Conservation (phyloP, 306 rosid species). For the Coriaria nepalensis region DNA sequence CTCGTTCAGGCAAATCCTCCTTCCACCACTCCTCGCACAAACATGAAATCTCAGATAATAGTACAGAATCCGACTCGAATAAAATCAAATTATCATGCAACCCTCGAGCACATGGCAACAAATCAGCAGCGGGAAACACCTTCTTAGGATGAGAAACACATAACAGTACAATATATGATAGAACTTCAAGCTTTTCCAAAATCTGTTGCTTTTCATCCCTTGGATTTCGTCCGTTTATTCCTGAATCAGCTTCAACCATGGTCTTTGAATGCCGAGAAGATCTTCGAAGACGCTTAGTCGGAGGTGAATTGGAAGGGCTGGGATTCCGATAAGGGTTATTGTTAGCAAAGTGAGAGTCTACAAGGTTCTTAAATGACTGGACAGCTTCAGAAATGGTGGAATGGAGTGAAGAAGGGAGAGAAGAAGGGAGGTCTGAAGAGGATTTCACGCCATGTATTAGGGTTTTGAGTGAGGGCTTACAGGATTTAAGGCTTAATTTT, state of each 20-base stretch:
- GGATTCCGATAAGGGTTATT: constrained; percentile 7
- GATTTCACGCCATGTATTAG: constrained; percentile 45
- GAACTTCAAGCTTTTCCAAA: constrained; percentile 34
- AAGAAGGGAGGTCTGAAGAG: constrained; percentile 39
- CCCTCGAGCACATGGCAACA: constrained; percentile 43
- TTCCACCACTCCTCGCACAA: constrained; percentile 93
- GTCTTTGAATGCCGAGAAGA: constrained; percentile 37
- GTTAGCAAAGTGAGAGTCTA: constrained; percentile 9
- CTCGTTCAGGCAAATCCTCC: constrained; percentile 45
- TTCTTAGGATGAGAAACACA: constrained; percentile 59
- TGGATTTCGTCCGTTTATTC: constrained; percentile 3
- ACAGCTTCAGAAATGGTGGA: constrained; percentile 34
- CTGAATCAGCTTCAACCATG: constrained; percentile 7
- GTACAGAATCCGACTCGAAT: constrained; percentile 43
- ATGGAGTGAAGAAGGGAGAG: constrained; percentile 54
- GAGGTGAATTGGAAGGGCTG: constrained; percentile 32
- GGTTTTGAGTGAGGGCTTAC: constrained; percentile 53
- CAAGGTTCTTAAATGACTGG: constrained; percentile 30
- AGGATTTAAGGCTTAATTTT: constrained; percentile 38
- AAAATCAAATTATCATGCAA: constrained; percentile 53
- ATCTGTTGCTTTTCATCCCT: constrained; percentile 16
- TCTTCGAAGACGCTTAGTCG: constrained; percentile 48
- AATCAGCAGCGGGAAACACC: constrained; percentile 27
- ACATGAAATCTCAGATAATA: constrained; percentile 34
- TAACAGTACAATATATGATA: constrained; percentile 26